Percentiles rank a stretch among this genome's conserved stretches.
These are phyloP conservation scores for Eucalyptus cloeziana DNA, from an alignment of 345 rosid genomes.

Conservation along the genomic window DNA sequence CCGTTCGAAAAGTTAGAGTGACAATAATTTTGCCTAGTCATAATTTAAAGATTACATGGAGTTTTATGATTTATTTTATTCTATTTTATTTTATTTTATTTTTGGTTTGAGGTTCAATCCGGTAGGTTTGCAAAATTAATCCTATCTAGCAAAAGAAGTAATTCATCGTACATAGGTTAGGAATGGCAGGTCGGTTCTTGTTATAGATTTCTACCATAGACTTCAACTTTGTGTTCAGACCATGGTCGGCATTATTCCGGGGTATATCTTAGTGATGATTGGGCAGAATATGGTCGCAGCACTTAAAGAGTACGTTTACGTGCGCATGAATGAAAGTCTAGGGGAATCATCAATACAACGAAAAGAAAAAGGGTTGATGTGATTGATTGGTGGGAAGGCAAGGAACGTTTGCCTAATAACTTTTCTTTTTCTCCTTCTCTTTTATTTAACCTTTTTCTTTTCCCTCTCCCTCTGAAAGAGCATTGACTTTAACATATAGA, in stretches of 20 bases:
- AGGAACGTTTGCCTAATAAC: neutral
- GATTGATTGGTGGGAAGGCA: conserved; percentile 3
- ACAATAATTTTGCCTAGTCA: neutral
- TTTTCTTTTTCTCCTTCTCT: neutral
- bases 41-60: neutral
- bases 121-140: neutral
- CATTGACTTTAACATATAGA: conserved; percentile 20
- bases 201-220: neutral
- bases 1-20: neutral
- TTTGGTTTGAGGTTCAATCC: neutral
- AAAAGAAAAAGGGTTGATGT: neutral
- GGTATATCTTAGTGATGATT: neutral
- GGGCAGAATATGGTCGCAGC: neutral
- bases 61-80: neutral
- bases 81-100: neutral
- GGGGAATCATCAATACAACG: neutral
- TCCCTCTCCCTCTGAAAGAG: neutral
- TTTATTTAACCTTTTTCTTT: neutral
- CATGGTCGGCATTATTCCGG: neutral
- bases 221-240: neutral
- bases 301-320: neutral
- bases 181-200: neutral
- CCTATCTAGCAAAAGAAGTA: neutral
- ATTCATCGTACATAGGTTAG: neutral
- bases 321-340: conserved; percentile 2